phyloP scores from a whole-genome alignment of 441 rosid genomes.

The Eruca vesicaria region DNA sequence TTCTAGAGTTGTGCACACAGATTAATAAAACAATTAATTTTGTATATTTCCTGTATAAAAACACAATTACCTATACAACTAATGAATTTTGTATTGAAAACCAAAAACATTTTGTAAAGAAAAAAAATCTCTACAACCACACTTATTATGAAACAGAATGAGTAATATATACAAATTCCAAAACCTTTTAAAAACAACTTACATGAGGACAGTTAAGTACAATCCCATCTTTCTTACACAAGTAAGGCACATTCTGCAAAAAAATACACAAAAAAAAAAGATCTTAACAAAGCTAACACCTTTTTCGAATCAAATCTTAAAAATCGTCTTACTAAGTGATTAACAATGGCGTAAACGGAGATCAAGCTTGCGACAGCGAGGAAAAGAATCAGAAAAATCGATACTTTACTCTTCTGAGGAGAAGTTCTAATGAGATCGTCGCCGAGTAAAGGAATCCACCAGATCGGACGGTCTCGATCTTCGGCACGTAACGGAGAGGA shows the following conservation, averaged over 20 bases:
- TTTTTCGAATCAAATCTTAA: neutral
- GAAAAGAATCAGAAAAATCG: slow-evolving; percentile 46
- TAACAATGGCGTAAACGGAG: slow-evolving; percentile 66
- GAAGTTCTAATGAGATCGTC: slow-evolving; percentile 86
- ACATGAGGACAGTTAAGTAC: slow-evolving; percentile 90
- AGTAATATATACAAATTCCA: too few species aligned
- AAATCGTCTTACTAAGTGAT: slow-evolving; percentile 62
- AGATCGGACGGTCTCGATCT: slow-evolving; percentile 73
- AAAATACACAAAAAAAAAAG: too few species aligned
- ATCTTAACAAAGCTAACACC: slow-evolving; percentile 16
- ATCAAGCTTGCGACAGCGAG: slow-evolving; percentile 58
- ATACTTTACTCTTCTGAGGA: slow-evolving; percentile 55
- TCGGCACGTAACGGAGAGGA: slow-evolving; percentile 74
- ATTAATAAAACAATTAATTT: too few species aligned
- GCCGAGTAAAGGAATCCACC: slow-evolving; percentile 51
- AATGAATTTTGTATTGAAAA: too few species aligned
- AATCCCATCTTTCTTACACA: slow-evolving; percentile 96
- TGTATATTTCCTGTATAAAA: too few species aligned
- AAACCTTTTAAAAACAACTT: slow-evolving; percentile 38
- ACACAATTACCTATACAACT: too few species aligned
- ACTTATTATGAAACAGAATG: too few species aligned
- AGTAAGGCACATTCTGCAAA: slow-evolving; percentile 72
- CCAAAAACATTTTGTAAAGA: too few species aligned
- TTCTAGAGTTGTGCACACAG: too few species aligned
- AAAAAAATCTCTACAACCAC: too few species aligned